Base-by-base conservation (phyloP, 2,329 filamentous ascomycete genomes). In the Neofusicoccum kwambonambiense region DNA sequence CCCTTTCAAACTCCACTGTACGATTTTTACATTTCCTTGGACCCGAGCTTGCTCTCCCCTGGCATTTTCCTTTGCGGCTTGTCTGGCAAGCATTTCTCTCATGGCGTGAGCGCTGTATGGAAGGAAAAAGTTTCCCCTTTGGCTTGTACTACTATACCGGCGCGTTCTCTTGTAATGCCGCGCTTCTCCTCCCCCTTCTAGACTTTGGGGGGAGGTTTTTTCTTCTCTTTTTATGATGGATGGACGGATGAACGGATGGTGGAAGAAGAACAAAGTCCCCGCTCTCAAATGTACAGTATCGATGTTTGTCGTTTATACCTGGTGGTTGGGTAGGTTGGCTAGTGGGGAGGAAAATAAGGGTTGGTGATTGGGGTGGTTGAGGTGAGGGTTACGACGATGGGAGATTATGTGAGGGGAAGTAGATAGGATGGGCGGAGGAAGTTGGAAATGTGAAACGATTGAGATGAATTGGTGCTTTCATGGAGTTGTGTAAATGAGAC, bases 211-310 rank as follows among this genome's bases (percentile, higher is more conserved):
- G 56, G 56, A 60, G 56, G 5, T n/a, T 34, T 56, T 39, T 54
- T 56, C 11, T 34, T 42, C 22, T 54, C 42, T 17, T 3, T 47
- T 49, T n/a, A 60, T 60, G 42, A 47, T 60, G 42, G 42, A 49
- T 31, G 35, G 54, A 34, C 17, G 17, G 51, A 13, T 19, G 35
- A 39, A 34, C 17, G 17, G 51, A 13, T 19, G 19, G 37, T 31
- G 22, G 27, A 47, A 60, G n/a, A 35, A 17, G 27, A 13, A 60
- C 27, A 47, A 47, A 47, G 27, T 60, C 56, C 56, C 56, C 56
- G 56, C 56, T 60, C 56, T 60, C 31, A 37, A 58, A 58, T 60
- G 56, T 60, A 60, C 42, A 60, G 56, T 60, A 60, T 45, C 42
- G 17, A 45, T 19, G 0, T 57, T 47, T 22, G 17, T 60, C 15